phyloP scores from a whole-genome alignment of 495 filamentous ascomycete genomes.

The Trichoderma parareesei region DNA sequence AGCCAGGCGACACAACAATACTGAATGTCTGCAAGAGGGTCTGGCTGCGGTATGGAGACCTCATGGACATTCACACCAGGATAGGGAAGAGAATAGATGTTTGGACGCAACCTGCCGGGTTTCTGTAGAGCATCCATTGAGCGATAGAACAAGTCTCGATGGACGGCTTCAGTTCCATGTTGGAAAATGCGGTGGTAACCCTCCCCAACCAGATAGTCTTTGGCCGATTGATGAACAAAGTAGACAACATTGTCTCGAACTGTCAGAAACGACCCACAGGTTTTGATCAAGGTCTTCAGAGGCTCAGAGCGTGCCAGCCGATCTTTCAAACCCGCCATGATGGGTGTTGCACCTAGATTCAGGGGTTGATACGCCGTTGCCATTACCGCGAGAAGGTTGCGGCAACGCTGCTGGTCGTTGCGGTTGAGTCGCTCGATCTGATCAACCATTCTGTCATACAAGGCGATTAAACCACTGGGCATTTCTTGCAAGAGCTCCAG shows the following conservation, averaged over 20 bases:
- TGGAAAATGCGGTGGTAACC: constrained; percentile 14
- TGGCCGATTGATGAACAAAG: constrained; percentile 39
- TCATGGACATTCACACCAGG: constrained; percentile 5
- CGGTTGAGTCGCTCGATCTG: background rate
- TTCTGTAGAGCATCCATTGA: constrained; percentile 18
- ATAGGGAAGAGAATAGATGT: constrained; percentile 16
- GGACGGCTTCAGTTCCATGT: constrained; percentile 14
- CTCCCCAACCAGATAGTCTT: constrained; percentile 26
- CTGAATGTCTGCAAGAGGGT: constrained; percentile 23
- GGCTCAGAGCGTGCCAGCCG: constrained; percentile 3
- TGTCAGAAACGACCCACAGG: constrained; percentile 28
- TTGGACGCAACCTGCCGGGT: constrained; percentile 10
- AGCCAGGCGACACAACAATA: constrained; percentile 34
- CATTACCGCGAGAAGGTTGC: constrained; percentile 14
- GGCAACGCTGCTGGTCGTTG: constrained; percentile 12
- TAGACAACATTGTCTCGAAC: constrained; percentile 23
- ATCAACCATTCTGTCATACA: constrained; percentile 19
- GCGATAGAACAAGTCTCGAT: constrained; percentile 16
- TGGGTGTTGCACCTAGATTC: background rate
- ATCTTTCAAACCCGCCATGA: constrained; percentile 11
- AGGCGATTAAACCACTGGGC: constrained; percentile 12
- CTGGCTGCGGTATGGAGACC: constrained; percentile 16
- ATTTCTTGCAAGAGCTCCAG: no score
- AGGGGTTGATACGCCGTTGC: constrained; percentile 17
- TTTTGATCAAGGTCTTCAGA: constrained; percentile 14